Conservation (phyloP, 805 yeast genomes). For the Kodamaea kaohsiungensis region DNA sequence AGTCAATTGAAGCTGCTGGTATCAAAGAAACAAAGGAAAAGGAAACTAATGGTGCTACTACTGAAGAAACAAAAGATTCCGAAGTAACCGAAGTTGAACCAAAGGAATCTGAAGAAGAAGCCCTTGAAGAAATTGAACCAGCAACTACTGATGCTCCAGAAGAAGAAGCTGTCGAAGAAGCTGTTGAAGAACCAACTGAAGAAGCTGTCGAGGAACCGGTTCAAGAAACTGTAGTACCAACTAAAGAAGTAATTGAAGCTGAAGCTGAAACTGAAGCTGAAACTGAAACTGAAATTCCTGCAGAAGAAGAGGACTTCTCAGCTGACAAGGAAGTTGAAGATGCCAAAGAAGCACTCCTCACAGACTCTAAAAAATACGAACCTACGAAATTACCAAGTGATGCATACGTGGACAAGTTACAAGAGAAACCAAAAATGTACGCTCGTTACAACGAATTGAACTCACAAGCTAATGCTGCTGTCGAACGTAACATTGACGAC, state of each 20-base stretch:
- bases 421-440: slow-evolving; percentile 50
- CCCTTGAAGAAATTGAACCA: slow-evolving; percentile 8
- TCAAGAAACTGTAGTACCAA: slow-evolving; percentile 9
- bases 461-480: slow-evolving; percentile 47
- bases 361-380: slow-evolving; percentile 23
- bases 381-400: slow-evolving; percentile 40
- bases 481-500: slow-evolving; percentile 46
- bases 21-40: slow-evolving; percentile 4
- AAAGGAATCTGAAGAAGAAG: slow-evolving; percentile 5
- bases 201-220: slow-evolving; percentile 12
- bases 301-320: slow-evolving; percentile 1
- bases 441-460: slow-evolving; percentile 51
- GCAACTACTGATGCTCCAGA: slow-evolving; percentile 5
- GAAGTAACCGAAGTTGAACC: slow-evolving; percentile 6
- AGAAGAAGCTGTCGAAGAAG: slow-evolving; percentile 7
- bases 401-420: slow-evolving; percentile 36
- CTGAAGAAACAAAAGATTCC: slow-evolving; percentile 8
- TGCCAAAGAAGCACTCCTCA: slow-evolving; percentile 11
- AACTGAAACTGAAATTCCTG: slow-evolving; percentile 5
- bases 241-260: slow-evolving; percentile 5
- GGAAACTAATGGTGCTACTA: slow-evolving; percentile 8
- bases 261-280: slow-evolving; percentile 4
- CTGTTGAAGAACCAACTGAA: slow-evolving; percentile 5
- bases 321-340: slow-evolving; percentile 11
- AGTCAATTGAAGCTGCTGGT: slow-evolving; percentile 5